Evolutionary conservation across 2,329 filamentous ascomycete genomes (phyloP).

Genomic region (Metarhizium guizhouense): DNA sequence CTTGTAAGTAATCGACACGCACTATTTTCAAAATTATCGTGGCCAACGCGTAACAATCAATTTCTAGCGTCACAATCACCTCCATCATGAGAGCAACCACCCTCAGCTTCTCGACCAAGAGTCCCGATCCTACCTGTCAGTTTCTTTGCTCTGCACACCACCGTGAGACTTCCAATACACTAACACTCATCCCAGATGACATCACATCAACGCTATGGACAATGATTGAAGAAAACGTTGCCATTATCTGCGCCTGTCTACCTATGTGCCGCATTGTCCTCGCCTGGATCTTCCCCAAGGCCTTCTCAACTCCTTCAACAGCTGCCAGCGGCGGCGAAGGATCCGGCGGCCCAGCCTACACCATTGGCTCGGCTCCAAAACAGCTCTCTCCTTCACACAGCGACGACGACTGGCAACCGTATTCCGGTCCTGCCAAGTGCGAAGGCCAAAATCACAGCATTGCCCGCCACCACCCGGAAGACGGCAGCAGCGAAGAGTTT

Average conservation of each 20-base stretch:
- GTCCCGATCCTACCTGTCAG: constrained; percentile 27
- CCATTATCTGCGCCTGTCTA: constrained; percentile 29
- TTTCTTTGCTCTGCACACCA: background rate
- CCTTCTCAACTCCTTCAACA: constrained; percentile 16
- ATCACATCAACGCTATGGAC: constrained; percentile 30
- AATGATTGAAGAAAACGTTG: constrained; percentile 29
- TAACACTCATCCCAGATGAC: constrained; percentile 14
- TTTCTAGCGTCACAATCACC: constrained; percentile 26
- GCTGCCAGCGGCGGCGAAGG: constrained; percentile 1
- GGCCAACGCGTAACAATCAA: background rate
- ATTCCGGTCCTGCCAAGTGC: constrained; percentile 20
- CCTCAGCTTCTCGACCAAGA: constrained; percentile 28
- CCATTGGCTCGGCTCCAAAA: constrained; percentile 12
- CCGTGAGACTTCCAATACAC: too few relatives aligned
- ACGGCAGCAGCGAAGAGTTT: constrained; percentile 25
- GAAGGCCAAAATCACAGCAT: constrained; percentile 17
- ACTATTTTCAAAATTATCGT: background rate
- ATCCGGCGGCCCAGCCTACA: constrained; percentile 11
- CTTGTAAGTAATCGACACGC: constrained; percentile 23
- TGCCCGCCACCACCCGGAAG: constrained; percentile 13
- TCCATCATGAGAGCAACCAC: constrained; percentile 33
- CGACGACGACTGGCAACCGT: constrained; percentile 23
- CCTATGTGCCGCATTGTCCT: constrained; percentile 32
- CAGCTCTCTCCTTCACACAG: constrained; percentile 5
- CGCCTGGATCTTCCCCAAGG: constrained; percentile 24